Percentiles rank a stretch among this genome's conserved stretches.
phyloP scores from a whole-genome alignment of 108 stramenopile species.

The Chaetoceros muelleri region DNA sequence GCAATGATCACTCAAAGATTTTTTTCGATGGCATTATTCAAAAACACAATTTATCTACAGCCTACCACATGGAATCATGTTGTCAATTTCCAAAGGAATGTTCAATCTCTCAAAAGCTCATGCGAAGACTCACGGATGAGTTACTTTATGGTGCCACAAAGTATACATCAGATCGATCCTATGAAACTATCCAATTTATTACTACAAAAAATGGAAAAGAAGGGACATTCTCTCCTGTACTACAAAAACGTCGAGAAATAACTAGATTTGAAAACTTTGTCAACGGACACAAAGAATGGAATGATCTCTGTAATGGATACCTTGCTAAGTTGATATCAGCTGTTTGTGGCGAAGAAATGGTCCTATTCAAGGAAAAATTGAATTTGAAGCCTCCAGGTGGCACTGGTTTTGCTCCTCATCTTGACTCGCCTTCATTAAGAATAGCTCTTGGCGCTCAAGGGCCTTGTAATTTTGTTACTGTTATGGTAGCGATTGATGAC shows the following conservation, averaged over 20 bases:
- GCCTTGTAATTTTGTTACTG: constrained; percentile 39
- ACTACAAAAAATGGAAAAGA: constrained; percentile 8
- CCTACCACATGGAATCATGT: constrained; percentile 19
- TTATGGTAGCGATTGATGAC: constrained; percentile 63
- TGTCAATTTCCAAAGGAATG: constrained; percentile 32
- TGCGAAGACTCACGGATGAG: constrained; percentile 46
- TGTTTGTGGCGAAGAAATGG: constrained; percentile 29
- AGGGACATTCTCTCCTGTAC: constrained; percentile 16
- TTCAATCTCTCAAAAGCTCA: constrained; percentile 26
- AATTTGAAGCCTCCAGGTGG: constrained; percentile 65
- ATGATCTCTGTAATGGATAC: constrained; percentile 36
- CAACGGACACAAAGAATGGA: constrained; percentile 33
- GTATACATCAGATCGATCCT: constrained; percentile 23
- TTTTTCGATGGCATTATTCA: not conserved
- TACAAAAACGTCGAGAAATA: constrained; percentile 22
- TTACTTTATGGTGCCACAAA: constrained; percentile 30
- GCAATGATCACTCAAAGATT: not conserved
- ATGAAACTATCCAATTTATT: constrained; percentile 28
- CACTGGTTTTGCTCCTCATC: constrained; percentile 63
- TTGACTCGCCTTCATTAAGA: constrained; percentile 47
- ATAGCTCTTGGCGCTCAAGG: constrained; percentile 33
- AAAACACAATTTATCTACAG: not conserved
- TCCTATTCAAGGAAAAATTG: constrained; percentile 67
- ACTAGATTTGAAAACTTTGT: constrained; percentile 58
- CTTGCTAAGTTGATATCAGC: constrained; percentile 25